Conservation (phyloP, 2,329 filamentous ascomycete species). For the Sporothrix mexicana region DNA sequence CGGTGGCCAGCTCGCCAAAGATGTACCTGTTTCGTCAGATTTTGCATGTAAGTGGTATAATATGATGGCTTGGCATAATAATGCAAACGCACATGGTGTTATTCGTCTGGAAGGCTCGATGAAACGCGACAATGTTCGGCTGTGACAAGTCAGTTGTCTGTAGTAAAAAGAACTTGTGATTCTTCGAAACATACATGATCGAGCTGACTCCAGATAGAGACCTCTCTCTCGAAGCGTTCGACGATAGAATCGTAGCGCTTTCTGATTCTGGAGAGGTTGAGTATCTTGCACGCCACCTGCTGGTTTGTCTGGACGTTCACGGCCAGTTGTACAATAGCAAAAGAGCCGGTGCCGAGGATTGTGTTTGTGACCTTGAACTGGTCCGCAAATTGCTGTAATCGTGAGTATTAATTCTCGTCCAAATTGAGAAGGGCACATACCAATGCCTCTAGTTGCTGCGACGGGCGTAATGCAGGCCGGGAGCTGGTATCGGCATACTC, state of each 20-base stretch:
- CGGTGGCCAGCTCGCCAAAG: constrained; percentile 62
- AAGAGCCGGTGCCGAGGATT: constrained; percentile 59
- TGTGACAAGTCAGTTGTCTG: constrained; percentile 40
- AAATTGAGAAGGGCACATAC: constrained; percentile 39
- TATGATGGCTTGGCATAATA: not conserved
- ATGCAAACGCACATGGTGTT: constrained; percentile 50
- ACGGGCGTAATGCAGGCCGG: constrained; percentile 37
- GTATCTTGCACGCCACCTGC: constrained; percentile 73
- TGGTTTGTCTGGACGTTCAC: constrained; percentile 57
- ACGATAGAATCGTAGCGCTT: constrained; percentile 40
- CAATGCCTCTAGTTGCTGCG: constrained; percentile 46
- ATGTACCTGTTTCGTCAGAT: constrained; percentile 51
- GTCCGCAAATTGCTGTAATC: constrained; percentile 51
- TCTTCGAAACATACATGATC: constrained; percentile 54
- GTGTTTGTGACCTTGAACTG: constrained; percentile 57
- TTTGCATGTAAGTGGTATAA: constrained; percentile 29
- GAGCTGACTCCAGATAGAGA: constrained; percentile 59
- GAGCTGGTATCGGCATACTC: constrained; percentile 38
- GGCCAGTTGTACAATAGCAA: constrained; percentile 61
- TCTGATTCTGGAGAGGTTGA: constrained; percentile 53
- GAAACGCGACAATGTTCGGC: constrained; percentile 61
- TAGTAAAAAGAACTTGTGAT: not conserved
- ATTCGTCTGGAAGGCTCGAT: constrained; percentile 57
- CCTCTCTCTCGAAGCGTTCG: constrained; percentile 54
- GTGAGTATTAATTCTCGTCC: not conserved